phyloP scores from a whole-genome alignment of 208 protist species.

The Crithidia fasciculata region DNA sequence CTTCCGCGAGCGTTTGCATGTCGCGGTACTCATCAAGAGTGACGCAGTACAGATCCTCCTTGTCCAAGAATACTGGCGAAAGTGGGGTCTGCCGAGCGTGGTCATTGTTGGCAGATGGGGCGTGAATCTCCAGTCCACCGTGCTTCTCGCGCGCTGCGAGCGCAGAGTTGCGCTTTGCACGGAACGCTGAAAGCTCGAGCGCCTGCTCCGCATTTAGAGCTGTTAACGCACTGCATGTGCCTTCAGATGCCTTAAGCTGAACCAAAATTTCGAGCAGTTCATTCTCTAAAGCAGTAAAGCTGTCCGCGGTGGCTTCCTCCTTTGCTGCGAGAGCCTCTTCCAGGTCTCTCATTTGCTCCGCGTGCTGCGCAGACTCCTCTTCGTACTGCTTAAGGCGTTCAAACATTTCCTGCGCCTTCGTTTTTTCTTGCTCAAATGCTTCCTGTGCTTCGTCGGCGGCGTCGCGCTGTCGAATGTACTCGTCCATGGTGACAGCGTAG shows the following conservation, averaged over 20 bases:
- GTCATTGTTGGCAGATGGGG: background rate
- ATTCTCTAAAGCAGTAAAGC: constrained; percentile 19
- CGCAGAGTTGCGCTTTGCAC: constrained; percentile 17
- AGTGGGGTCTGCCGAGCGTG: background rate
- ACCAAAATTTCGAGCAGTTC: constrained; percentile 34
- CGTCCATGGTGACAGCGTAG: constrained; percentile 36
- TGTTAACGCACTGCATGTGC: background rate
- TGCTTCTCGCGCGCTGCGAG: constrained; percentile 6
- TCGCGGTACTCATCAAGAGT: constrained; percentile 22
- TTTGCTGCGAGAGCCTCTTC: constrained; percentile 21
- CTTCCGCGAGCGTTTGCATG: constrained; percentile 5
- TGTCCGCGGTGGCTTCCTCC: background rate
- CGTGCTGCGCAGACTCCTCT: constrained; percentile 12
- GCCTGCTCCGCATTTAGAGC: background rate
- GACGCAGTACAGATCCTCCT: constrained; percentile 13
- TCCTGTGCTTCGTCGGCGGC: constrained; percentile 17
- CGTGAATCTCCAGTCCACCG: constrained; percentile 8
- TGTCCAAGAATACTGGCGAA: background rate
- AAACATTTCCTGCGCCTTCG: constrained; percentile 22
- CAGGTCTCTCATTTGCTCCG: constrained; percentile 14
- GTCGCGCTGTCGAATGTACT: constrained; percentile 19
- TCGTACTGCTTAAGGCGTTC: constrained; percentile 22
- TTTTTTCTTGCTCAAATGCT: constrained; percentile 30
- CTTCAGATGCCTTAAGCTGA: constrained; percentile 32
- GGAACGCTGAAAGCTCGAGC: background rate